A percentile compares a stretch with the other conserved stretches of the same genome.
These are phyloP conservation scores for Mycena kentingensis DNA, from an alignment of 768 basidiomycete genomes.

Conservation along the genomic window DNA sequence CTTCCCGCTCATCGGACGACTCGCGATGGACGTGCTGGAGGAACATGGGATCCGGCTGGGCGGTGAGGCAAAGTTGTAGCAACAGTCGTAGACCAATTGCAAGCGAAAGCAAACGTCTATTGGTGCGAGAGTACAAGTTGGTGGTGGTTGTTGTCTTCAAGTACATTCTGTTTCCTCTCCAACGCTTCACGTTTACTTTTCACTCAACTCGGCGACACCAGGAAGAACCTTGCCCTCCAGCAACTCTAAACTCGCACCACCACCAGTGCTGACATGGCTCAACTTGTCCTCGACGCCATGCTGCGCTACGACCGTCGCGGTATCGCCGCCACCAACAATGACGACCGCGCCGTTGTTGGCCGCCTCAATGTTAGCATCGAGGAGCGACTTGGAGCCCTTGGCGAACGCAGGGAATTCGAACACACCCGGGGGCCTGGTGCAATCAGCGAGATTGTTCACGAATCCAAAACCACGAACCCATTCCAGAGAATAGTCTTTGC, in stretches of 20 bases:
- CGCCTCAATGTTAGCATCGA: slow-evolving; percentile 85
- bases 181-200: slow-evolving; percentile 56
- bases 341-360: slow-evolving; percentile 85
- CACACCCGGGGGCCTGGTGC: slow-evolving; percentile 85
- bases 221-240: slow-evolving; percentile 96
- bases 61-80: slow-evolving; percentile 22
- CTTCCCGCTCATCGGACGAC: slow-evolving; percentile 63
- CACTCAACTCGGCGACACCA: slow-evolving; percentile 88
- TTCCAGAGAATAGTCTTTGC: slow-evolving; percentile 98
- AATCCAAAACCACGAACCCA: slow-evolving; percentile 52
- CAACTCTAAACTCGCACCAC: slow-evolving; percentile 90
- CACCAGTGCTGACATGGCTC: slow-evolving; percentile 96
- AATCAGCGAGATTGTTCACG: slow-evolving; percentile 7
- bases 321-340: slow-evolving; percentile 95
- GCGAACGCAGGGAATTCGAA: slow-evolving; percentile 97
- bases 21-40: slow-evolving; percentile 63
- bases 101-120: too few species aligned
- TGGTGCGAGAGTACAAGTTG: too few species aligned
- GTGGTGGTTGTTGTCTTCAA: too few species aligned
- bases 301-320: slow-evolving; percentile 94
- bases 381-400: slow-evolving; percentile 77
- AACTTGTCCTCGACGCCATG: slow-evolving; percentile 82
- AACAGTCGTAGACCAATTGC: too few species aligned
- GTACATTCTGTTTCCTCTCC: too few species aligned
- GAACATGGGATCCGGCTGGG: slow-evolving; percentile 44